These are phyloP conservation scores for Styphnolobium japonicum DNA, from an alignment of 306 rosid genomes.

Conservation along the genomic window DNA sequence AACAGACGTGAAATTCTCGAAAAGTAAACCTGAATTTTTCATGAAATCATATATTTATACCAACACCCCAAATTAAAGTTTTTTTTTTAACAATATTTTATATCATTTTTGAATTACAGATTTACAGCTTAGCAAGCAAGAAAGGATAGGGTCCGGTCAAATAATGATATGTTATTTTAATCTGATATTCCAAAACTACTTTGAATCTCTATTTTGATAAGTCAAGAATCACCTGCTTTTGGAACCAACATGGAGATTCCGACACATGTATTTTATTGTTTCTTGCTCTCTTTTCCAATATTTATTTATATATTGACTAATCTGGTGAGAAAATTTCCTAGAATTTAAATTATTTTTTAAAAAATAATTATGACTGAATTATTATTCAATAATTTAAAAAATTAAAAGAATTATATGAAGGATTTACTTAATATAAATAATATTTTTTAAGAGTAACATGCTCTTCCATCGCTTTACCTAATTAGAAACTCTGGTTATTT, in stretches of 20 bases:
- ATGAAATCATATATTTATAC: too few relatives aligned
- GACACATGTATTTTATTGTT: conserved; percentile 36
- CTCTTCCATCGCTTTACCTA: not conserved
- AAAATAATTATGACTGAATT: not conserved
- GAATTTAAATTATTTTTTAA: too few relatives aligned
- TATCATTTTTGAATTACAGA: not conserved
- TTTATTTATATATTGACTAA: not conserved
- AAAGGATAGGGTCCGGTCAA: conserved; percentile 13
- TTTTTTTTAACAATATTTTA: not conserved
- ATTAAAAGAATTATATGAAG: not conserved
- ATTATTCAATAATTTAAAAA: not conserved
- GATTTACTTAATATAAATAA: not conserved
- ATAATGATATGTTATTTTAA: conserved; percentile 25
- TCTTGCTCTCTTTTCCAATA: not conserved
- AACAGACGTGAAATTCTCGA: not conserved
- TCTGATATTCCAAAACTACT: not conserved
- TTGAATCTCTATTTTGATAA: not conserved
- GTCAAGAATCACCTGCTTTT: conserved; percentile 31
- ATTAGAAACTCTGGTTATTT: too few relatives aligned
- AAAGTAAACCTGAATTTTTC: too few relatives aligned
- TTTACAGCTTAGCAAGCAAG: conserved; percentile 27
- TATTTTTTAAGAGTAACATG: not conserved
- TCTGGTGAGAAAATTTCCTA: not conserved
- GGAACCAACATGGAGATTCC: conserved; percentile 17
- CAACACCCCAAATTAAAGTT: not conserved